phyloP scores from a whole-genome alignment of 129 eudicot genomes.

The Sambucus nigra region DNA sequence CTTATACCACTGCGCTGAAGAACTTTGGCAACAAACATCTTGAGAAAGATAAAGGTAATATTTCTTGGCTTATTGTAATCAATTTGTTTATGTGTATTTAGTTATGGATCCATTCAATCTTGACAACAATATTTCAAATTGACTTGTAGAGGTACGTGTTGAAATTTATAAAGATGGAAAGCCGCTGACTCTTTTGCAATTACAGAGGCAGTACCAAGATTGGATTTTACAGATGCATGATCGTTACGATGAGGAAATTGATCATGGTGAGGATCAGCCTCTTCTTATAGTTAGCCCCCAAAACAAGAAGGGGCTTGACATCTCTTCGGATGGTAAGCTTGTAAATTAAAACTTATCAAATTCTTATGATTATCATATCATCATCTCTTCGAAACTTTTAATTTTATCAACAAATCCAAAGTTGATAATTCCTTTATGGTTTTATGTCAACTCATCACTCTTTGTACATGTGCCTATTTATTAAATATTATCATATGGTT shows the following conservation, averaged over 20 bases:
- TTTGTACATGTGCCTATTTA: background rate
- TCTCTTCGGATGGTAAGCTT: conserved; percentile 42
- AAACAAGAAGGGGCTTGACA: conserved; percentile 40
- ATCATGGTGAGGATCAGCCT: conserved; percentile 61
- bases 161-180: conserved; percentile 49
- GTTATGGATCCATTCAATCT: conserved; percentile 38
- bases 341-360: background rate
- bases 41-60: conserved; percentile 44
- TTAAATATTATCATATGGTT: background rate
- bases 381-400: too few relatives aligned
- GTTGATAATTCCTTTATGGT: background rate
- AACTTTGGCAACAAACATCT: conserved; percentile 40
- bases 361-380: background rate
- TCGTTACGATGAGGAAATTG: conserved; percentile 53
- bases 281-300: conserved; percentile 21
- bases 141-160: conserved; percentile 36
- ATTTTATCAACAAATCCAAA: too few relatives aligned
- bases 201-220: conserved; percentile 55
- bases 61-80: background rate
- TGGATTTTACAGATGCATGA: conserved; percentile 68
- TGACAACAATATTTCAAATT: conserved; percentile 1
- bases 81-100: conserved; percentile 9
- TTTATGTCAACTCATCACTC: background rate
- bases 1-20: conserved; percentile 48
- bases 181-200: conserved; percentile 30